Conservation (phyloP, 805 yeast genomes). For the Priceomyces castillae region DNA sequence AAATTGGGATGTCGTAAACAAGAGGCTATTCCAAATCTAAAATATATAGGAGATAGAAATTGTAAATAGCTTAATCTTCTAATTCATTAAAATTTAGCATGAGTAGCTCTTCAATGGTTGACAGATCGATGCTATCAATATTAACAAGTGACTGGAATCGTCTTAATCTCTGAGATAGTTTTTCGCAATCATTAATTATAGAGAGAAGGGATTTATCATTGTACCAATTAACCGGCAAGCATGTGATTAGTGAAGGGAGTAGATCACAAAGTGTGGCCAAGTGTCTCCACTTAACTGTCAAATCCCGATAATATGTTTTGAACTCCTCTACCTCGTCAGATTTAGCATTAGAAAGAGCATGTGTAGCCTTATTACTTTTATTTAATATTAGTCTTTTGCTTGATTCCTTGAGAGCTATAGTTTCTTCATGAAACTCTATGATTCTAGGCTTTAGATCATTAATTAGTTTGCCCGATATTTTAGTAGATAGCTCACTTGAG, state of each 20-base stretch:
- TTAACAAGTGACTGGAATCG: conserved; percentile 18
- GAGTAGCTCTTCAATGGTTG: conserved; percentile 18
- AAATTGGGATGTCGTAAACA: conserved; percentile 76
- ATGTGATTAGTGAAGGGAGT: conserved; percentile 30
- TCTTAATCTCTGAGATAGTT: conserved; percentile 17
- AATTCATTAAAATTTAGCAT: conserved; percentile 22
- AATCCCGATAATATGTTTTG: conserved; percentile 1
- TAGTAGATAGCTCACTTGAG: conserved; percentile 2
- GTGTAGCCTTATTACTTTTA: neutral
- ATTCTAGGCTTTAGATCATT: conserved; percentile 18
- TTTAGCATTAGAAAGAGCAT: neutral
- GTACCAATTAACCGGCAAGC: conserved; percentile 38
- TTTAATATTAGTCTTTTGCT: conserved; percentile 2
- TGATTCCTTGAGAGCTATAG: conserved; percentile 14
- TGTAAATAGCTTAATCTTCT: conserved; percentile 7
- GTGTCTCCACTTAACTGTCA: conserved; percentile 19
- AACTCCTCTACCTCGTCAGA: neutral
- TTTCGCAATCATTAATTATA: conserved; percentile 29
- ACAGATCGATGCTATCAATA: conserved; percentile 13
- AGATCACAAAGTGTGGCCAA: conserved; percentile 24
- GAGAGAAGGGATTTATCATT: conserved; percentile 24
- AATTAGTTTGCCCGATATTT: conserved; percentile 8
- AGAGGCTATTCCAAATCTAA: conserved; percentile 43
- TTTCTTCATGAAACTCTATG: conserved; percentile 11
- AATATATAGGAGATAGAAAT: conserved; percentile 3